phyloP scores from a whole-genome alignment of 805 yeast genomes.

The Ogataea corticis region DNA sequence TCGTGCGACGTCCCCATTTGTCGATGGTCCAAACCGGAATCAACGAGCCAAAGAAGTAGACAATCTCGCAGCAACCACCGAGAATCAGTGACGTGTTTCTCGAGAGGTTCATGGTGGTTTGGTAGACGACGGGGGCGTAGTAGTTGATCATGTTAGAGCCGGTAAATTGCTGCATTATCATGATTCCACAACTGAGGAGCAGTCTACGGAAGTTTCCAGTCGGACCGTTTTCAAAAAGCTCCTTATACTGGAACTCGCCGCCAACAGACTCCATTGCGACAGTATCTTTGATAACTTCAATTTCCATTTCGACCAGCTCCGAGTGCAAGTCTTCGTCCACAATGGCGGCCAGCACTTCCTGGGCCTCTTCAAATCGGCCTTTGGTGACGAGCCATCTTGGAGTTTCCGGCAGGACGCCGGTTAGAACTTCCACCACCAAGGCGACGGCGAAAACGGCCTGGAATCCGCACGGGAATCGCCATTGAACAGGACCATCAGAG shows the following conservation, averaged over 20 bases:
- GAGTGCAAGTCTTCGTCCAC: slow-evolving; percentile 26
- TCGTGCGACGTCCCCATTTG: slow-evolving; percentile 37
- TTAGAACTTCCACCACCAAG: slow-evolving; percentile 22
- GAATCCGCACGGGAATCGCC: slow-evolving; percentile 49
- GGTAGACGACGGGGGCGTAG: slow-evolving; percentile 56
- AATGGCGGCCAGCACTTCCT: slow-evolving; percentile 36
- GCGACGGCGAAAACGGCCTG: slow-evolving; percentile 45
- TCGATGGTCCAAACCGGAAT: slow-evolving; percentile 47
- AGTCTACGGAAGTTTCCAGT: slow-evolving; percentile 47
- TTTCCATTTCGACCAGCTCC: slow-evolving; percentile 11
- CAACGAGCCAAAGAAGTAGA: slow-evolving; percentile 31
- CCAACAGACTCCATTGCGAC: slow-evolving; percentile 38
- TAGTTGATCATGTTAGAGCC: slow-evolving; percentile 60
- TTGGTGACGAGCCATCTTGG: slow-evolving; percentile 57
- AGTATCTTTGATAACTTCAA: slow-evolving; percentile 15
- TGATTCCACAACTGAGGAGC: slow-evolving; percentile 42
- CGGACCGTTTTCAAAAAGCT: slow-evolving; percentile 42
- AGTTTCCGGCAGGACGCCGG: slow-evolving; percentile 44
- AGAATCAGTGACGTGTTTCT: slow-evolving; percentile 41
- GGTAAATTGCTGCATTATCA: slow-evolving; percentile 47
- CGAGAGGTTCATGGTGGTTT: slow-evolving; percentile 44
- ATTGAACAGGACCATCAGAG: slow-evolving; percentile 37
- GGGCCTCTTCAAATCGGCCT: slow-evolving; percentile 43
- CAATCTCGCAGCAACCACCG: slow-evolving; percentile 14
- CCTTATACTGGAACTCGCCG: slow-evolving; percentile 26